These are phyloP conservation scores for Cordyceps cicadae DNA, from an alignment of 2,329 filamentous ascomycete genomes.

Conservation along the genomic window DNA sequence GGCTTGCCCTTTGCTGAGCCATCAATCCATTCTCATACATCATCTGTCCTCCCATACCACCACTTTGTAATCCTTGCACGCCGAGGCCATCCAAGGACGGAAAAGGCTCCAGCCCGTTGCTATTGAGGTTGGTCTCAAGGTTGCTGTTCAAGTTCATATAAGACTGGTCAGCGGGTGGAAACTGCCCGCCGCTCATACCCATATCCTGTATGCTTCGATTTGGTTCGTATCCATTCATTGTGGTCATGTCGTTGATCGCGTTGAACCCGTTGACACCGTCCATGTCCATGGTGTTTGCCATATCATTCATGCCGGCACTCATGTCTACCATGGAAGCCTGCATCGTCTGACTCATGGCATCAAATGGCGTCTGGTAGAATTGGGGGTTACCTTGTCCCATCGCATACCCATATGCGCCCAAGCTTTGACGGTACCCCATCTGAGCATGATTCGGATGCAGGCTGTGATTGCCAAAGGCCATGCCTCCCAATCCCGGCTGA, in stretches of 20 bases:
- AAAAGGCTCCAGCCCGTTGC: constrained; percentile 23
- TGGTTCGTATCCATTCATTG: constrained; percentile 16
- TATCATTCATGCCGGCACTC: background rate
- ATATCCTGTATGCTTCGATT: constrained; percentile 20
- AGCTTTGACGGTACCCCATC: background rate
- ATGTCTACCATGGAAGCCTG: constrained; percentile 16
- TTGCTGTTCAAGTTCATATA: constrained; percentile 17
- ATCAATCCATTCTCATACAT: constrained; percentile 24
- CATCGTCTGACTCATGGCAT: constrained; percentile 20
- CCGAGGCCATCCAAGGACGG: constrained; percentile 25
- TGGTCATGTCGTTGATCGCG: constrained; percentile 14
- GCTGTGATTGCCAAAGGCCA: background rate
- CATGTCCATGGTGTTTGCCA: background rate
- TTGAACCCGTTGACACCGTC: constrained; percentile 14
- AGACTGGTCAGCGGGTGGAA: constrained; percentile 16
- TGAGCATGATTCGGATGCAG: constrained; percentile 6
- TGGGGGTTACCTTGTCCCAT: constrained; percentile 11
- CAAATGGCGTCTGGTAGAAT: constrained; percentile 22
- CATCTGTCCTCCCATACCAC: constrained; percentile 21
- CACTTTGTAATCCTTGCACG: constrained; percentile 21
- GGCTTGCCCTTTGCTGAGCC: constrained; percentile 21
- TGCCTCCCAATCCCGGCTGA: constrained; percentile 11
- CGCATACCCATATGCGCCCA: background rate
- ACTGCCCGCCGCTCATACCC: constrained; percentile 18
- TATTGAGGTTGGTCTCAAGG: constrained; percentile 7